A percentile compares a stretch with the other conserved stretches of the same genome.
Evolutionary conservation across 23 red algal species (phyloP).

Genomic region (Gracilaria domingensis): DNA sequence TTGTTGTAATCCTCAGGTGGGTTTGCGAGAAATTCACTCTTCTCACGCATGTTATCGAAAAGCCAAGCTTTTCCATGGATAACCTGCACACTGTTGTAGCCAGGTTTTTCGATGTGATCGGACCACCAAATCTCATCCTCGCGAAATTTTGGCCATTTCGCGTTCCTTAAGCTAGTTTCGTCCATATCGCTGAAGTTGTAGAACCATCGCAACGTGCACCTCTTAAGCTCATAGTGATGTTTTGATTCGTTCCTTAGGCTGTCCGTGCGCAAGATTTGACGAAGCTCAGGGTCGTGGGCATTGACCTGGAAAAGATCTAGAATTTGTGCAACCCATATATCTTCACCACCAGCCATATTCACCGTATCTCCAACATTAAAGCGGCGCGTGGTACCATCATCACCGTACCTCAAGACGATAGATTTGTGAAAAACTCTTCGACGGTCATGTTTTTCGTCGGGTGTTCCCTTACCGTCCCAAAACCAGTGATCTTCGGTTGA

Average conservation of each 20-base stretch:
- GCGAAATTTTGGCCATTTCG: slow-evolving; percentile 23
- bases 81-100: slow-evolving; percentile 56
- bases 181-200: slow-evolving; percentile 49
- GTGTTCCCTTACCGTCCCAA: slow-evolving; percentile 4
- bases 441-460: slow-evolving; percentile 6
- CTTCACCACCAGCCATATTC: slow-evolving; percentile 45
- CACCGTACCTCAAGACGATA: neutral
- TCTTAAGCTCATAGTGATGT: slow-evolving; percentile 45
- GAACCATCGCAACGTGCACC: slow-evolving; percentile 70
- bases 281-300: slow-evolving; percentile 36
- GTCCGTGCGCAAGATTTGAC: slow-evolving; percentile 23
- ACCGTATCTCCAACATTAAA: slow-evolving; percentile 69
- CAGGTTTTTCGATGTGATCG: slow-evolving; percentile 58
- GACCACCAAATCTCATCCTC: slow-evolving; percentile 54
- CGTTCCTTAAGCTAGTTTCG: neutral
- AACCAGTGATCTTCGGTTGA: slow-evolving; percentile 16
- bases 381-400: neutral
- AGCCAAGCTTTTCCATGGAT: slow-evolving; percentile 64
- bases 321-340: slow-evolving; percentile 65
- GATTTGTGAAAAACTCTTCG: slow-evolving; percentile 4
- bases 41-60: slow-evolving; percentile 39
- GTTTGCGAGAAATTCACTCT: slow-evolving; percentile 18
- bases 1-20: slow-evolving; percentile 26
- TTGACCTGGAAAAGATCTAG: slow-evolving; percentile 59
- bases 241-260: slow-evolving; percentile 29